Conservation (phyloP, 2,329 filamentous ascomycete genomes). For the Talaromyces rugulosus region DNA sequence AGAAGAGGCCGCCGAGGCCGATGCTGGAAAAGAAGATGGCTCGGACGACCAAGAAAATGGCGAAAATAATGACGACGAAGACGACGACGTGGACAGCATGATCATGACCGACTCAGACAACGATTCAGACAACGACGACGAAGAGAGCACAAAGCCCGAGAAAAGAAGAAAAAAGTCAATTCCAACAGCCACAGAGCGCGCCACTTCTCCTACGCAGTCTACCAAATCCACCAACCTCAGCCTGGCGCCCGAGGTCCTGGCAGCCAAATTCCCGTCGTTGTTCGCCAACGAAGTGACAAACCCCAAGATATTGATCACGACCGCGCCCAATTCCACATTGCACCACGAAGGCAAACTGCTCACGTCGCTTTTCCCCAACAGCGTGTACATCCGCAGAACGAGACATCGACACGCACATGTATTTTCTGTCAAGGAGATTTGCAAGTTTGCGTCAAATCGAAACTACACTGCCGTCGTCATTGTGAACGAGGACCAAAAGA, state of each 20-base stretch:
- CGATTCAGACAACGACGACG: slow-evolving; percentile 34
- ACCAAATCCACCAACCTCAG: slow-evolving; percentile 57
- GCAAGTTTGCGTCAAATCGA: slow-evolving; percentile 74
- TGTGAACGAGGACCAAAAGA: slow-evolving; percentile 84
- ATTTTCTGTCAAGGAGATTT: slow-evolving; percentile 88
- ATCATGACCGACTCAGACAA: slow-evolving; percentile 47
- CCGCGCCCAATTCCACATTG: slow-evolving; percentile 80
- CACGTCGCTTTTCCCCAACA: slow-evolving; percentile 75
- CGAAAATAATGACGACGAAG: slow-evolving; percentile 47
- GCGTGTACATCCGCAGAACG: slow-evolving; percentile 76
- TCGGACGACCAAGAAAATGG: slow-evolving; percentile 15
- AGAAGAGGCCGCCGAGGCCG: slow-evolving; percentile 38
- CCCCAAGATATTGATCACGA: slow-evolving; percentile 90
- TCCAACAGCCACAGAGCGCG: slow-evolving; percentile 44
- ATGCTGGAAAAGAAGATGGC: slow-evolving; percentile 19
- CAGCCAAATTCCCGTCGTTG: slow-evolving; percentile 57
- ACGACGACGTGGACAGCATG: slow-evolving; percentile 73
- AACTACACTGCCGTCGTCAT: slow-evolving; percentile 81
- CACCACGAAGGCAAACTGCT: slow-evolving; percentile 78
- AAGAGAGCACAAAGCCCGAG: slow-evolving; percentile 31
- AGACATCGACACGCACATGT: slow-evolving; percentile 81
- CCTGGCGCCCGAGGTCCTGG: slow-evolving; percentile 57
- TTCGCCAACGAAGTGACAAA: slow-evolving; percentile 48
- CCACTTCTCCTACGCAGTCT: slow-evolving; percentile 52
- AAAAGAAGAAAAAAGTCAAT: slow-evolving; percentile 28